A percentile compares a stretch with the other conserved stretches of the same genome.
Evolutionary conservation across 2,329 filamentous ascomycete genomes (phyloP).

Genomic region (Pseudocercospora crystallina): DNA sequence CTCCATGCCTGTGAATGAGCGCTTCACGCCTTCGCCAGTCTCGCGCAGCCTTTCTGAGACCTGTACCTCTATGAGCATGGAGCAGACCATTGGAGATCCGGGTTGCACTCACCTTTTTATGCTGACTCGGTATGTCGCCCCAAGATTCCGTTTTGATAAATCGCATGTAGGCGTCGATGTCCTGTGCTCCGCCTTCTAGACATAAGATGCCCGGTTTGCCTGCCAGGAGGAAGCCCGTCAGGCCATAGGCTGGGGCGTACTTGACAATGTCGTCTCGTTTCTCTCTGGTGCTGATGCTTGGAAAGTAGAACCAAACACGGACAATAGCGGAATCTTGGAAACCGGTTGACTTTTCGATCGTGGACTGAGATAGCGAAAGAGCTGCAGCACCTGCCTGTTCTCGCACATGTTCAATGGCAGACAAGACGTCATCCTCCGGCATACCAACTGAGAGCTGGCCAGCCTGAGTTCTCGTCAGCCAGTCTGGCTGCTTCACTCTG

Average conservation of each 20-base stretch:
- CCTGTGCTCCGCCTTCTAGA: conserved; percentile 49
- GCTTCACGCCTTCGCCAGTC: conserved; percentile 27
- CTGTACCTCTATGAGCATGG: no score
- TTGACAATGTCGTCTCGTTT: conserved; percentile 60
- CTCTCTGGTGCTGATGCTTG: conserved; percentile 59
- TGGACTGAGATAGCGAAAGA: neutral
- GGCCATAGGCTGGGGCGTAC: conserved; percentile 51
- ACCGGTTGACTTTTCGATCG: neutral
- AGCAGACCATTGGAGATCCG: no score
- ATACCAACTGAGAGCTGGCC: conserved; percentile 41
- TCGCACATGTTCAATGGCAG: conserved; percentile 48
- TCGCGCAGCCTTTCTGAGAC: conserved; percentile 58
- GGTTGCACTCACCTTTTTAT: conserved; percentile 49
- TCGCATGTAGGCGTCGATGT: conserved; percentile 60
- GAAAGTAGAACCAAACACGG: conserved; percentile 64
- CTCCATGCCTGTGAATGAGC: conserved; percentile 56
- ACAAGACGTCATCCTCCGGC: conserved; percentile 47
- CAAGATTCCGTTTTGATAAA: conserved; percentile 65
- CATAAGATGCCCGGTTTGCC: conserved; percentile 60
- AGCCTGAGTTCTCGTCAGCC: conserved; percentile 54
- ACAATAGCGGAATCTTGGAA: conserved; percentile 37
- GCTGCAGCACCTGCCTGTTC: conserved; percentile 31
- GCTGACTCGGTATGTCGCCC: conserved; percentile 61
- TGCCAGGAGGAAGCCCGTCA: conserved; percentile 61
- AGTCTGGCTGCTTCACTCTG: conserved; percentile 50